Conservation (phyloP, 768 basidiomycete species). For the Sporobolomyces phaffii region DNA sequence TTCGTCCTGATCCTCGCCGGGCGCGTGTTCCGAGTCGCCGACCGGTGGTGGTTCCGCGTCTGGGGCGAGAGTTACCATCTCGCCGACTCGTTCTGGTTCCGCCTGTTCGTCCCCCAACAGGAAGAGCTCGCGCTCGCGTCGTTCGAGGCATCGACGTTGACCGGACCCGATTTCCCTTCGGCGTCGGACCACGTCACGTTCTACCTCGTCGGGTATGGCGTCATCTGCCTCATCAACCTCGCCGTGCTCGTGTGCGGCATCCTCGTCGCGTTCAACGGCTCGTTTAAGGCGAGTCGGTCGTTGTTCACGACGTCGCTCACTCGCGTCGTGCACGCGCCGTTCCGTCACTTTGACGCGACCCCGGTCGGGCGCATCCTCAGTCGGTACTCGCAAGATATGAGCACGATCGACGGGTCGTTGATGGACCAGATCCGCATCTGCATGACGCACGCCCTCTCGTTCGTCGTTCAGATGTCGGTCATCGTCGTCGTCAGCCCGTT, state of each 20-base stretch:
- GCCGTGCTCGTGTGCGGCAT: slow-evolving; percentile 49
- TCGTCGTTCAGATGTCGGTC: slow-evolving; percentile 60
- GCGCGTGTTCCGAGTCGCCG: slow-evolving; percentile 17
- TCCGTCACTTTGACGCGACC: slow-evolving; percentile 66
- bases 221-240: slow-evolving; percentile 51
- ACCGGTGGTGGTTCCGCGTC: slow-evolving; percentile 28
- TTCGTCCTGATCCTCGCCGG: slow-evolving; percentile 18
- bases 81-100: slow-evolving; percentile 1
- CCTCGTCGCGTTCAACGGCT: slow-evolving; percentile 62
- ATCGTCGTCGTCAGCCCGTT: slow-evolving; percentile 60
- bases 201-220: slow-evolving; percentile 62
- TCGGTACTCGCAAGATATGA: slow-evolving; percentile 67
- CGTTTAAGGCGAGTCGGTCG: slow-evolving; percentile 57
- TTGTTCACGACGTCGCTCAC: slow-evolving; percentile 57
- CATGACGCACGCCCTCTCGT: slow-evolving; percentile 19
- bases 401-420: slow-evolving; percentile 42
- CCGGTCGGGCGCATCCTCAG: slow-evolving; percentile 74
- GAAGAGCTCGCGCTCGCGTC: slow-evolving; percentile 7
- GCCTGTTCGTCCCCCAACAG: slow-evolving; percentile 1
- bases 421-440: slow-evolving; percentile 23
- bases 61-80: slow-evolving; percentile 32
- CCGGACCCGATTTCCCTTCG: slow-evolving; percentile 38
- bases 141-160: slow-evolving; percentile 12
- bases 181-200: slow-evolving; percentile 60
- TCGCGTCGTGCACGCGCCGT: slow-evolving; percentile 59